Conservation (phyloP, 805 yeast species). For the Trichomonascus vanleenenianus region DNA sequence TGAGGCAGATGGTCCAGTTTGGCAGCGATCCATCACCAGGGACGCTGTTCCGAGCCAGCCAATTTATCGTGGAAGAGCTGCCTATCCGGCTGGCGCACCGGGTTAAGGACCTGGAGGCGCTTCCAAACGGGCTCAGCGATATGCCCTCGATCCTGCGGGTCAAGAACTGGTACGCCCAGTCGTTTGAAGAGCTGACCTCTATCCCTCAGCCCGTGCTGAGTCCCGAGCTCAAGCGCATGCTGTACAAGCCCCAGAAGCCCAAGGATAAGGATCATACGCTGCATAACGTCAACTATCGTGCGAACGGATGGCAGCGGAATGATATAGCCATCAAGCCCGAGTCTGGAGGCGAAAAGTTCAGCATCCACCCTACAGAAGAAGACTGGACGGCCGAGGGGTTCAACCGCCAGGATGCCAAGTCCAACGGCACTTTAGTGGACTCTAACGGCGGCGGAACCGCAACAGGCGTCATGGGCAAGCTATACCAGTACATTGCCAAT, state of each 20-base stretch:
- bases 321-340: constrained; percentile 29
- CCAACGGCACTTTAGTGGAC: constrained; percentile 25
- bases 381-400: constrained; percentile 21
- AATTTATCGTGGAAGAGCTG: constrained; percentile 76
- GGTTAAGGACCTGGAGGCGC: constrained; percentile 71
- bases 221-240: constrained; percentile 27
- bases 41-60: constrained; percentile 70
- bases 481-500: constrained; percentile 6
- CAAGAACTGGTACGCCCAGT: constrained; percentile 83
- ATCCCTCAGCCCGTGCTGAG: constrained; percentile 51
- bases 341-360: constrained; percentile 13
- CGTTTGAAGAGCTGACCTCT: constrained; percentile 68
- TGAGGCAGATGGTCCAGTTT: constrained; percentile 87
- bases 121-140: constrained; percentile 66
- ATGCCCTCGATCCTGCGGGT: constrained; percentile 74
- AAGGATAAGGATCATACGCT: background rate
- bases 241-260: constrained; percentile 20
- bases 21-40: constrained; percentile 77
- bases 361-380: constrained; percentile 16
- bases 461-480: constrained; percentile 5
- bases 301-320: constrained; percentile 7
- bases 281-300: background rate
- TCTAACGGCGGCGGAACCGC: background rate
- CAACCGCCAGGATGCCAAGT: constrained; percentile 3
- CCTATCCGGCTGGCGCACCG: constrained; percentile 83